Evolutionary conservation across 164 flowering plant genomes (phyloP).

Genomic region (Akebia trifoliata): DNA sequence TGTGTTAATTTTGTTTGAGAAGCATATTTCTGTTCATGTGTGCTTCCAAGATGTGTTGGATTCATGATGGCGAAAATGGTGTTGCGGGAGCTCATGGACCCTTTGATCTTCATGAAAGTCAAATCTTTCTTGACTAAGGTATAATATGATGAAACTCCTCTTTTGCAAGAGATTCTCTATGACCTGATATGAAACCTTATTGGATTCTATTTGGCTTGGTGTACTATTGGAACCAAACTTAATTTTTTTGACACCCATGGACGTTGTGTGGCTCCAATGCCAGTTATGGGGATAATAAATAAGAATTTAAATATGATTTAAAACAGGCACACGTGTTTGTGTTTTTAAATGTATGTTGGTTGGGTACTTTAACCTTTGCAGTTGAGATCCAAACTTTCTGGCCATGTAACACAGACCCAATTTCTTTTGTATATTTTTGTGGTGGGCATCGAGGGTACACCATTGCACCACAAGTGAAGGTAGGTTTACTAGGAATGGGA

Average conservation of each 20-base stretch:
- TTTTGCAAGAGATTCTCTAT: not conserved
- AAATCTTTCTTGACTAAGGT: slow-evolving; percentile 86
- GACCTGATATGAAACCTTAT: not conserved
- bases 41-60: slow-evolving; percentile 74
- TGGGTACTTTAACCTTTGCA: too few relatives aligned
- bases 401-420: too few relatives aligned
- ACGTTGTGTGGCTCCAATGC: not conserved
- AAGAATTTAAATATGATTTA: not conserved
- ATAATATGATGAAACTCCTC: slow-evolving; percentile 10
- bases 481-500: not conserved
- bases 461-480: not conserved
- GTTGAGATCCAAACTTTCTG: too few relatives aligned
- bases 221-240: not conserved
- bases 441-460: too few relatives aligned
- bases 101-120: slow-evolving; percentile 58
- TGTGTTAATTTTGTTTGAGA: slow-evolving; percentile 1
- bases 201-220: not conserved
- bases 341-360: too few relatives aligned
- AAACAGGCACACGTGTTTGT: not conserved
- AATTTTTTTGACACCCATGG: not conserved
- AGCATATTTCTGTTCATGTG: slow-evolving; percentile 5
- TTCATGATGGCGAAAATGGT: slow-evolving; percentile 99
- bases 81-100: slow-evolving; percentile 91
- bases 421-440: too few relatives aligned
- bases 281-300: not conserved